Base-by-base conservation (phyloP, 139 green algal genomes). In the Trebouxia sp. region DNA sequence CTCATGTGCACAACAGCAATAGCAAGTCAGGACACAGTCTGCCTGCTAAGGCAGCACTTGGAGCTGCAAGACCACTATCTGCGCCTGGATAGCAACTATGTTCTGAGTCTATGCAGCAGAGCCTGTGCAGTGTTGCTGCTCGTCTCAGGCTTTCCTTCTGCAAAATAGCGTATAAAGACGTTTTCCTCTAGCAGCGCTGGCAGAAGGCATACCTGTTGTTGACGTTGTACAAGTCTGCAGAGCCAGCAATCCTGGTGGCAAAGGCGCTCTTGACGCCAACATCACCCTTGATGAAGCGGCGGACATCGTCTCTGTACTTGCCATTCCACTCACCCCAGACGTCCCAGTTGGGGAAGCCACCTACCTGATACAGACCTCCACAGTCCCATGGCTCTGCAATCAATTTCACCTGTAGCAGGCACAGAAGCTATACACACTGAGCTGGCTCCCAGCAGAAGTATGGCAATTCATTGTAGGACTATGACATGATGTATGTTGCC, bases 261-360 rank as follows among this genome's bases (percentile, higher is more conserved):
- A 99, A 93, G 14, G 87, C 91, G 17, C 78, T 82, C 89, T 99
- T 99, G 85, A 97, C 91, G 37, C 96, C 96, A 76, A 45, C 62
- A 62, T 95, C 90, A 26, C 90, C 90, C 42, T 89, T 90, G 78
- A 88, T 77, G 78, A 90, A 87, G 58, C 72, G 43, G 39, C 94
- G 83, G 75, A 97, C 84, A 77, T 97, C 93, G 58, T 98, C 95
- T 0, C 95, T 83, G 84, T 92, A 98, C 65, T 87, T 90, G 75
- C 96, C 96, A 77, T 97, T 98, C 95, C 94, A 98, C 88, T 98
- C 95, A 0, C 88, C 88, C 95, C 95, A 98, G 10, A 92, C 66
- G 80, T 97, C 94, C 90, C 94, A 98, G 84, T 98, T 96, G 72
- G 94, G 94, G 87, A 97, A 98, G 82, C 67, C 88, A 76, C 95